Evolutionary conservation across 2,329 filamentous ascomycete species (phyloP), one percentile per base, ranked within the genome.

Genomic region (Aspergillus pseudotamarii): DNA sequence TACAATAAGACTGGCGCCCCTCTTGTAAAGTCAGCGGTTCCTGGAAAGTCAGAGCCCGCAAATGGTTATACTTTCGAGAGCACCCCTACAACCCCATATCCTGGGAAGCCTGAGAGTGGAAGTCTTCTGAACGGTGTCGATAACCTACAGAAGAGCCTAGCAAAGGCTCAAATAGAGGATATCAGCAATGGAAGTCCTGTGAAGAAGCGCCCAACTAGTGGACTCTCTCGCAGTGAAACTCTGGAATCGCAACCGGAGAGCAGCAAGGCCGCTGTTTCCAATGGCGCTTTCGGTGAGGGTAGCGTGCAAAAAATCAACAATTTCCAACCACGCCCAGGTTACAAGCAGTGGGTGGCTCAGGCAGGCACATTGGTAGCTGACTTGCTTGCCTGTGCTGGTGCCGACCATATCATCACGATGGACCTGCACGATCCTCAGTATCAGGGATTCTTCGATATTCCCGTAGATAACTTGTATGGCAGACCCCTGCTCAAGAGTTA

Each of bases 331-430:
- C 94, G 94, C 76, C 92, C 94, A 9, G 95, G 95, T 57, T 99
- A 99, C 79, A 95, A 95, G 82, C 93, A 97, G 81, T 99, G 95
- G 95, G 94, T 99, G 67, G 95, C 95, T 26, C 95, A 98, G 81
- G 94, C 95, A 48, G 95, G 95, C 64, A 98, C 94, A 34, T 86
- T 99, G 62, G 91, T 99, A 56, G 95, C 95, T 57, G 94, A 98
- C 76, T 87, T 99, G 51, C 84, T 99, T 68, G 97, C 93, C 46
- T 97, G 94, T 80, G 94, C 95, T 67, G 95, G 95, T 68, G 93
- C 95, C 53, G 94, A 99, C 78, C 95, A 98, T 79, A 90, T 95
- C 76, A 97, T 98, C 76, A 97, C 94, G 36, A 96, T 99, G 91
- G 95, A 99, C 75, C 86, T 99, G 58, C 93, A 95, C 76, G 94